These are phyloP conservation scores for Brasenia schreberi DNA, from an alignment of 164 flowering plant species.

Conservation along the genomic window DNA sequence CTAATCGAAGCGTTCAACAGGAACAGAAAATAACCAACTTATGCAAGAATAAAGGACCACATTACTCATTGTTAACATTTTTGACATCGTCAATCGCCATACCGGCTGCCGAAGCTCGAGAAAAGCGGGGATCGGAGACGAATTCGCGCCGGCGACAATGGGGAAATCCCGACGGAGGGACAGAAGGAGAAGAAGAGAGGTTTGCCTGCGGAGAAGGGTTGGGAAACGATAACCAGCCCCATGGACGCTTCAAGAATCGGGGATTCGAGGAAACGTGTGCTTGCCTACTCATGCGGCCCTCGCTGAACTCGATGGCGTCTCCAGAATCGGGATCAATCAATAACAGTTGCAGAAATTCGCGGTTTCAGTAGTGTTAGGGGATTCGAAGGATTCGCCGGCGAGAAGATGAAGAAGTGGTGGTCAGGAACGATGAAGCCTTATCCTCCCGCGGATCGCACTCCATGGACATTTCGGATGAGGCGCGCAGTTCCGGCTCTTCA, in stretches of 20 bases:
- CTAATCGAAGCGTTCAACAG: no score
- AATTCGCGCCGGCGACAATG: slow-evolving; percentile 16
- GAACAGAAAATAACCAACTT: neutral
- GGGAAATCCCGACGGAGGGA: slow-evolving; percentile 2
- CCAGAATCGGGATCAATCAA: no score
- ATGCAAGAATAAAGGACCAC: neutral
- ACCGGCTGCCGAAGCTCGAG: slow-evolving; percentile 2
- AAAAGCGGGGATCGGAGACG: neutral
- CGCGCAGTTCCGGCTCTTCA: no score
- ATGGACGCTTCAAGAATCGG: slow-evolving; percentile 22
- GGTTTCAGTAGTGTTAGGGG: no score
- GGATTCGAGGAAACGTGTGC: slow-evolving; percentile 12
- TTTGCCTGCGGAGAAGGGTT: slow-evolving; percentile 7
- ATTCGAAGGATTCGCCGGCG: no score
- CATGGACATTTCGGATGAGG: no score
- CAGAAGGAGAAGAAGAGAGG: slow-evolving; percentile 10
- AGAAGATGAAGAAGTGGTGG: no score
- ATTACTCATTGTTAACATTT: neutral
- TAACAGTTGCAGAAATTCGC: no score
- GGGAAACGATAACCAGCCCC: slow-evolving; percentile 23
- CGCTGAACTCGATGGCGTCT: no score
- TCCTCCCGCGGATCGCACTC: no score
- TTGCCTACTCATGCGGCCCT: slow-evolving; percentile 27
- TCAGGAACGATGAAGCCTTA: no score
- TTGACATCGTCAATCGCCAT: neutral